These are phyloP conservation scores for Chalaropsis ovoidea DNA, from an alignment of 2,329 filamentous ascomycete genomes.

Conservation along the genomic window DNA sequence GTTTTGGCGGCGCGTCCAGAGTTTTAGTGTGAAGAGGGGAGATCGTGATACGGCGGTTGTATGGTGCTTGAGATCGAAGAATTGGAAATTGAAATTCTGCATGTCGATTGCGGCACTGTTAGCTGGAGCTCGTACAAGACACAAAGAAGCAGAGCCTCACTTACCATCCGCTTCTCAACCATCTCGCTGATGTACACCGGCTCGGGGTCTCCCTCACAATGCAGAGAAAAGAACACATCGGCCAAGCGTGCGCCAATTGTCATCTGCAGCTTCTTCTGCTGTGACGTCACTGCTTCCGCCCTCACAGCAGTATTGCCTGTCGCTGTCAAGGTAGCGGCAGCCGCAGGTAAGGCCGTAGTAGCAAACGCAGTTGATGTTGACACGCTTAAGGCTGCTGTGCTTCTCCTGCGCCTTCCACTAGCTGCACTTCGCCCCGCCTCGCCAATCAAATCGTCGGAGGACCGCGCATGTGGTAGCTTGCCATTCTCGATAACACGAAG, in stretches of 20 bases:
- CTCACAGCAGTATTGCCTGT: constrained; percentile 37
- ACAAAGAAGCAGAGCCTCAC: constrained; percentile 3
- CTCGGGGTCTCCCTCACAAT: constrained; percentile 49
- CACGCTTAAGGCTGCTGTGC: constrained; percentile 34
- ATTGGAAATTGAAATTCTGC: constrained; percentile 75
- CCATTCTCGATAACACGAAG: constrained; percentile 37
- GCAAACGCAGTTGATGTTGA: not conserved
- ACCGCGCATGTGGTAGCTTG: constrained; percentile 46
- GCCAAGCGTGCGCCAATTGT: constrained; percentile 64
- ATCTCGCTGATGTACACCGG: constrained; percentile 88
- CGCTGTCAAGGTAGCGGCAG: constrained; percentile 22
- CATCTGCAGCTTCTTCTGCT: constrained; percentile 63
- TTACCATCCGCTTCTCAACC: constrained; percentile 60
- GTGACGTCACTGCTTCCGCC: constrained; percentile 35
- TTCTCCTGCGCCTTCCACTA: constrained; percentile 54
- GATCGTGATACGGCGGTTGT: constrained; percentile 55
- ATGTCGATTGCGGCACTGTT: constrained; percentile 21
- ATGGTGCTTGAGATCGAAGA: constrained; percentile 63
- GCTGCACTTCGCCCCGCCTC: not conserved
- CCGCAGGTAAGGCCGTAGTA: not conserved
- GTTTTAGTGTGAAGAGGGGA: constrained; percentile 53
- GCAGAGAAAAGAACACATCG: constrained; percentile 83
- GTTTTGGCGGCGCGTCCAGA: constrained; percentile 59
- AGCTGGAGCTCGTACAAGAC: not conserved
- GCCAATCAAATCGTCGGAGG: constrained; percentile 38